Base-by-base conservation (phyloP, 2,329 filamentous ascomycete species). In the Plenodomus biglobosus region DNA sequence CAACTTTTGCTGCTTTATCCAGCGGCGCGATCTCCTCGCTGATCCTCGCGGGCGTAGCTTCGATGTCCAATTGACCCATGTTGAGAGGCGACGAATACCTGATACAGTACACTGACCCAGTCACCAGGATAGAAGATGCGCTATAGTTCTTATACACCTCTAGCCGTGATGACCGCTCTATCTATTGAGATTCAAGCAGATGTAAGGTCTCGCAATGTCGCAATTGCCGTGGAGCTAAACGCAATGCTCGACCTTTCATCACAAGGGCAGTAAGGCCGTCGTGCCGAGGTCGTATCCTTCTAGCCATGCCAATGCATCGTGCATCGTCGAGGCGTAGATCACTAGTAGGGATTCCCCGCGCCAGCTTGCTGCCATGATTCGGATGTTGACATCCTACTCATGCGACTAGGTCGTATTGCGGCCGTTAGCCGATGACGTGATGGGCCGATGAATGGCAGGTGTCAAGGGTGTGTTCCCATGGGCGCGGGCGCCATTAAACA, bases 11-110 rank as follows among this genome's bases (percentile, higher is more conserved):
- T 10, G 53, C 52, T 21, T 50, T 42, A 39, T 64, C 65, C 46
- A 65, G 56, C 7, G 63, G 65, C 19, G 43, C 56, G 38, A 24
- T 52, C 46, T 66, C 63, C 43, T 60, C 55, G 50, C 63, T 66
- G 51, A 61, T 37, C 22, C 56, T 46, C 32, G 44, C 42, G 6
- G 39, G 52, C 18, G 56, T 47, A 17, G 54, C 52, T 38, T 66
- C 63, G 40, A 66, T 65, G 27, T 66, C 63, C 5, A 16, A 13
- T 40, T 54, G 46, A n/a, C 59, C 59, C 61, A 64, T 64, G 2
- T 43, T 44, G 36, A 41, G n/a, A 42, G 27, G 21, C 36, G 32
- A 38, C 37, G 22, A 15, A n/a, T n/a, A n/a, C n/a, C n/a, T n/a
- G n/a, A n/a, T n/a, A n/a, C n/a, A n/a, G 8, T 11, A 32, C 6